Evolutionary conservation across 75 land plant species (phyloP), one percentile per base, ranked within the genome.

Genomic region (Picea glauca): DNA sequence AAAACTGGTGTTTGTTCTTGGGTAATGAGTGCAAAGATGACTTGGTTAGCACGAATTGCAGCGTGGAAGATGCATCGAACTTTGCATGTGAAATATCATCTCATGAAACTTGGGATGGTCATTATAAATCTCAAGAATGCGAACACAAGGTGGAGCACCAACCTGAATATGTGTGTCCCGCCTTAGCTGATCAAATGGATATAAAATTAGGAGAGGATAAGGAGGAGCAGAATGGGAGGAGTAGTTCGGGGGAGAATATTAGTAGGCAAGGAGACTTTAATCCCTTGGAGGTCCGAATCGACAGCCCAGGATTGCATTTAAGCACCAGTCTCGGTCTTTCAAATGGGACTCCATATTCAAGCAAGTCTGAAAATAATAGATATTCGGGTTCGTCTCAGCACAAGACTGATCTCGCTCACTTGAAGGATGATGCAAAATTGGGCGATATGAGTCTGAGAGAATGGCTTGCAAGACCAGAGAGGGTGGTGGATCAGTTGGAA

Each of bases 381-480:
- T 46, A 18, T 75, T 50, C 17, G 15, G 26, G 35, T n/a, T 2
- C 11, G 13, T 50, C 1, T n/a, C 35, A 17, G 1, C 76, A 50
- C 11, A 9, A 50, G 56, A 50, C 12, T 50, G 56, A 50, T 31
- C 15, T 35, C 2, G 62, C 60, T 33, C 78, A 74, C 46, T 58
- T 35, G 79, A 43, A 60, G 40, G 74, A 74, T 58, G 74, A 77
- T 21, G 15, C 75, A 60, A 80, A 82, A 82, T 72, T 73, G 76
- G 84, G 76, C 40, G 86, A 84, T 80, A 83, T 90, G 61, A 91
- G 88, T 76, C 67, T 91, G 73, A 84, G 99, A 77, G 85, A 89
- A 63, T 98, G 99, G 99, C 84, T 98, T 74, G 90, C 90, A 46
- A 86, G 82, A 14, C 84, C 89, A 1, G 85, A 83, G 46, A 74